These are phyloP conservation scores for Debaryomyces sp. DNA, from an alignment of 1,139 yeast species.

Conservation along the genomic window DNA sequence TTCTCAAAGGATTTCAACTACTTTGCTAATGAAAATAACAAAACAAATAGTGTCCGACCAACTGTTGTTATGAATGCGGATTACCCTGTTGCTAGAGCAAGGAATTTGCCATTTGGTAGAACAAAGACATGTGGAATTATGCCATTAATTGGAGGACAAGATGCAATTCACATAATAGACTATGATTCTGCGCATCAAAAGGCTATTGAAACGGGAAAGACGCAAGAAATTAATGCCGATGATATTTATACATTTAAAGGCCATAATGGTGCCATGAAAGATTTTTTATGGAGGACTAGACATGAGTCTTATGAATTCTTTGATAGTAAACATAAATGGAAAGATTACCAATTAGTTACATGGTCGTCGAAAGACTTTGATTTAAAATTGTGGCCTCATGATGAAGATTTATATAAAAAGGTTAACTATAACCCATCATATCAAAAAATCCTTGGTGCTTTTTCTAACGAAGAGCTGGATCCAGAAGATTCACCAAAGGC, in stretches of 20 bases:
- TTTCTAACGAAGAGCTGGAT: conserved; percentile 23
- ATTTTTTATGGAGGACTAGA: conserved; percentile 82
- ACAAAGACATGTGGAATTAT: conserved; percentile 78
- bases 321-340: conserved; percentile 56
- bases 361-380: conserved; percentile 89
- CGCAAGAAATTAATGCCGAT: conserved; percentile 30
- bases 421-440: conserved; percentile 57
- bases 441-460: conserved; percentile 28
- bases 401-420: conserved; percentile 57
- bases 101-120: conserved; percentile 85
- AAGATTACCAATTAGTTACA: conserved; percentile 86
- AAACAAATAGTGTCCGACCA: conserved; percentile 36
- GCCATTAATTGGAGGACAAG: conserved; percentile 87
- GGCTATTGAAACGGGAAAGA: conserved; percentile 28
- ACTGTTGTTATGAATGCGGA: conserved; percentile 65
- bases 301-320: conserved; percentile 37
- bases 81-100: conserved; percentile 87
- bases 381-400: conserved; percentile 78
- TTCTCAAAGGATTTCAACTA: conserved; percentile 24
- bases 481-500: conserved; percentile 13
- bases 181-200: conserved; percentile 50
- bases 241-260: conserved; percentile 74
- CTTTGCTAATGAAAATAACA: conserved; percentile 22
- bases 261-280: conserved; percentile 82
- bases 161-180: conserved; percentile 70